Percentiles rank a stretch among this genome's conserved stretches.
Evolutionary conservation across 202 grass and related monocot genomes (phyloP).

Genomic region (Setaria viridis): DNA sequence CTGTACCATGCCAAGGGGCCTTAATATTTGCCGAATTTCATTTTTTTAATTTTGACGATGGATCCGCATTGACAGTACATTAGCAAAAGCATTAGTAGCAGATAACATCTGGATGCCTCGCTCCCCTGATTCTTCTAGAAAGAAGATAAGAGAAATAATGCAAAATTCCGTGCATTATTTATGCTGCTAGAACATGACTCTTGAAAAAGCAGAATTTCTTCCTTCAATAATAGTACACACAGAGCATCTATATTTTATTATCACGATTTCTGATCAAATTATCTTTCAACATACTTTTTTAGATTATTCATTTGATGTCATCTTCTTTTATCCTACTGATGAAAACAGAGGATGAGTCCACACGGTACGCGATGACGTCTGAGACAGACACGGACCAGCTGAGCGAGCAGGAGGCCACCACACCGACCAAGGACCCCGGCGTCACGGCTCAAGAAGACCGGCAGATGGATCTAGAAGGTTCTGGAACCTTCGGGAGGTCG

Average conservation of each 20-base stretch:
- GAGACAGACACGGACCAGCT: constrained; percentile 42
- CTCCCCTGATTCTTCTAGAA: not conserved
- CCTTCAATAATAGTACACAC: not conserved
- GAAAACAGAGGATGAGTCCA: constrained; percentile 65
- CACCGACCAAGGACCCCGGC: constrained; percentile 1
- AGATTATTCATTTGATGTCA: not conserved
- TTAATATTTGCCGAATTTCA: no score
- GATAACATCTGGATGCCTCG: not conserved
- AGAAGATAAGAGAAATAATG: not conserved
- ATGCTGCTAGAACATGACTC: not conserved
- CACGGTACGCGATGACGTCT: constrained; percentile 23
- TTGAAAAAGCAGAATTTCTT: not conserved
- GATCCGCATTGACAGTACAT: not conserved
- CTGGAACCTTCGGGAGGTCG: constrained; percentile 52
- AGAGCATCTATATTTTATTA: not conserved
- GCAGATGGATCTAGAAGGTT: constrained; percentile 36
- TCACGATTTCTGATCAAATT: not conserved
- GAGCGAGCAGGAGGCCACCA: constrained; percentile 8
- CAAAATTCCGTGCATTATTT: constrained; percentile 17
- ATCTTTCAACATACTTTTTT: no score
- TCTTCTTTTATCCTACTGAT: not conserved
- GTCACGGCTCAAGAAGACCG: constrained; percentile 48
- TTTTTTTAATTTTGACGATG: not conserved
- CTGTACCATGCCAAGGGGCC: no score
- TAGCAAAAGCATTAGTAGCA: not conserved